Evolutionary conservation across 2,329 filamentous ascomycete species (phyloP).

Genomic region (Hymenoscyphus repandus): DNA sequence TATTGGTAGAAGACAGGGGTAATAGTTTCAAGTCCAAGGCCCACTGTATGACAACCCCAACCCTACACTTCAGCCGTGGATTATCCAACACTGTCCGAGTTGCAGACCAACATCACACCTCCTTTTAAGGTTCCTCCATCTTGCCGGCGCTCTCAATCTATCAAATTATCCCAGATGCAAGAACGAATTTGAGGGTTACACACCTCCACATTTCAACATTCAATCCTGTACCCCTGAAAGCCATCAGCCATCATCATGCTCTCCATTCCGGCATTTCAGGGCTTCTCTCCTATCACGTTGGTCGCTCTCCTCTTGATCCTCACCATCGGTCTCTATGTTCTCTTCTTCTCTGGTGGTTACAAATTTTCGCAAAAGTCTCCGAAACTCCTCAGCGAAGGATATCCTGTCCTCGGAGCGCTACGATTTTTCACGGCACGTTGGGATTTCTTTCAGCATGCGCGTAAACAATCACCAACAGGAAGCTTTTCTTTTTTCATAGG

Average conservation of each 20-base stretch:
- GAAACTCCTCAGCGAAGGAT: conserved; percentile 21
- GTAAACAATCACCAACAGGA: conserved; percentile 32
- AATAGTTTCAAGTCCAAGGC: too few relatives aligned
- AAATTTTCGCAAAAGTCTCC: conserved; percentile 21
- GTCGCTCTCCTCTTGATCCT: neutral
- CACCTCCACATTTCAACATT: too few relatives aligned
- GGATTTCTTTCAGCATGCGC: conserved; percentile 38
- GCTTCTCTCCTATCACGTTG: neutral
- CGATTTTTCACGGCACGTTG: conserved; percentile 42
- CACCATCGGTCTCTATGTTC: neutral
- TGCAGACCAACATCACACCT: too few relatives aligned
- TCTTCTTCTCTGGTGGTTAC: neutral
- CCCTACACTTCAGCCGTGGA: too few relatives aligned
- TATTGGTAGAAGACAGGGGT: too few relatives aligned
- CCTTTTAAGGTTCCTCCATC: too few relatives aligned
- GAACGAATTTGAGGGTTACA: too few relatives aligned
- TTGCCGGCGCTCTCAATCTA: too few relatives aligned
- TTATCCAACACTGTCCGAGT: too few relatives aligned
- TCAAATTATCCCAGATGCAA: too few relatives aligned
- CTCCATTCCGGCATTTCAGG: neutral
- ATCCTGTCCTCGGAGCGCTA: conserved; percentile 40
- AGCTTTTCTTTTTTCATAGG: conserved; percentile 47
- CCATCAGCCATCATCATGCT: neutral
- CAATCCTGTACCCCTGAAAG: too few relatives aligned
- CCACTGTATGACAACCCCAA: too few relatives aligned